phyloP scores from a whole-genome alignment of 495 filamentous ascomycete species.

The Trypethelium eluteriae region DNA sequence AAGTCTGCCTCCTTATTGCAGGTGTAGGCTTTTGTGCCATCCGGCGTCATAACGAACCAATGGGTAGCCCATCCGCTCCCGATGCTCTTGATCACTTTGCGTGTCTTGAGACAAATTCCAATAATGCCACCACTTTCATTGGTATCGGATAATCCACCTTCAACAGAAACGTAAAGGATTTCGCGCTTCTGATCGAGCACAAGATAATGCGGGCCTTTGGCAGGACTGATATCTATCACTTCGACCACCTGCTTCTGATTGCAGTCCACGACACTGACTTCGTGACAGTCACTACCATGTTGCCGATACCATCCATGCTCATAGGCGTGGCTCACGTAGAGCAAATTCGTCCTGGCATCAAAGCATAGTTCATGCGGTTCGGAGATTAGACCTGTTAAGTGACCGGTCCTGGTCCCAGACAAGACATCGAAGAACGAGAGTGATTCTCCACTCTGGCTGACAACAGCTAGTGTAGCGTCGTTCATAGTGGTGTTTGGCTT shows the following conservation, averaged over 20 bases:
- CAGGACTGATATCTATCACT: background rate
- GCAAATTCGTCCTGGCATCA: background rate
- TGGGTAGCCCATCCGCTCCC: background rate
- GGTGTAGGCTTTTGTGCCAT: slow-evolving; percentile 10
- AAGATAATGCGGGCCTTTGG: background rate
- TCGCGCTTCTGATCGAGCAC: background rate
- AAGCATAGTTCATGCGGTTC: slow-evolving; percentile 7
- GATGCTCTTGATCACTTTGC: background rate
- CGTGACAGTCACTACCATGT: background rate
- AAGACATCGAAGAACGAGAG: background rate
- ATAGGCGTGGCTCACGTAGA: slow-evolving; percentile 7
- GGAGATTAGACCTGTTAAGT: background rate
- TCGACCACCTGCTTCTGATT: background rate
- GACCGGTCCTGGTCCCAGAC: background rate
- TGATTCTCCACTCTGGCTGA: background rate
- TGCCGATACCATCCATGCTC: background rate
- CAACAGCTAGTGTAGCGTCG: background rate
- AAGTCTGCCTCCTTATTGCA: slow-evolving; percentile 5
- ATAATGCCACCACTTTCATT: background rate
- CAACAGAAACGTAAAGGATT: slow-evolving; percentile 1
- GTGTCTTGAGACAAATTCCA: background rate
- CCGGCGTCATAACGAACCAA: slow-evolving; percentile 12
- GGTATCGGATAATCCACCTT: background rate
- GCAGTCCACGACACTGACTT: slow-evolving; percentile 9
- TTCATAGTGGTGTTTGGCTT: background rate